A percentile compares a stretch with the other conserved stretches of the same genome.
These are phyloP conservation scores for Yamadazyma paraphyllophila DNA, from an alignment of 805 yeast species.

Conservation along the genomic window DNA sequence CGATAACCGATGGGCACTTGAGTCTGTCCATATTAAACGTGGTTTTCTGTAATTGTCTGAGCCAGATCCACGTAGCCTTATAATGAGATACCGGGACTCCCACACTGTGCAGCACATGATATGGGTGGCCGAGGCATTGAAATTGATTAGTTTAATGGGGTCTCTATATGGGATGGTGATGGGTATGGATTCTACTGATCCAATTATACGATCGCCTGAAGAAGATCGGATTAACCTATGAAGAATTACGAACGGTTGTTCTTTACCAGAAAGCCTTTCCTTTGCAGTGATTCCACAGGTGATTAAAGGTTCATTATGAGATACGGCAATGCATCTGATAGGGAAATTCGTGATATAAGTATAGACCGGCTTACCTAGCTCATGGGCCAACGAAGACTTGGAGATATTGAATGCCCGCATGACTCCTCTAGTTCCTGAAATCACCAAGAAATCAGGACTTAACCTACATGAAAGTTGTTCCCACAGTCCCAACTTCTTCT, in stretches of 20 bases:
- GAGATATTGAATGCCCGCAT: slow-evolving; percentile 61
- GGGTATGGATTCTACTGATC: slow-evolving; percentile 56
- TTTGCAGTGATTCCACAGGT: slow-evolving; percentile 84
- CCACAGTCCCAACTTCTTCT: slow-evolving; percentile 47
- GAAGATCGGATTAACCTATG: slow-evolving; percentile 34
- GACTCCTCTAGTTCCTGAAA: slow-evolving; percentile 72
- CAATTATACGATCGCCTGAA: slow-evolving; percentile 12
- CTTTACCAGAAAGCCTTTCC: slow-evolving; percentile 64
- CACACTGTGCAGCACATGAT: slow-evolving; percentile 72
- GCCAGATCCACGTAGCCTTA: slow-evolving; percentile 58
- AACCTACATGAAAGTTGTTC: slow-evolving; percentile 60
- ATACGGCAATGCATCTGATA: slow-evolving; percentile 72
- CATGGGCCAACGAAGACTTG: slow-evolving; percentile 20
- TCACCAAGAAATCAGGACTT: slow-evolving; percentile 56
- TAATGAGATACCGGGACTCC: slow-evolving; percentile 77
- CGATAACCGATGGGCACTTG: slow-evolving; percentile 14
- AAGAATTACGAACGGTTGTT: slow-evolving; percentile 72
- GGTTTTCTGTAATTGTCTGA: slow-evolving; percentile 35
- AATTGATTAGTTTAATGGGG: slow-evolving; percentile 71
- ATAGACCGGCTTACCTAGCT: slow-evolving; percentile 62
- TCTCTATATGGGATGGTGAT: slow-evolving; percentile 84
- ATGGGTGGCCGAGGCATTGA: slow-evolving; percentile 69
- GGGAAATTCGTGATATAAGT: slow-evolving; percentile 71
- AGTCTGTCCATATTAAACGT: slow-evolving; percentile 38
- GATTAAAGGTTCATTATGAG: slow-evolving; percentile 59